Base-by-base conservation (phyloP, 2,329 filamentous ascomycete species). In the Aureobasidium zeae region DNA sequence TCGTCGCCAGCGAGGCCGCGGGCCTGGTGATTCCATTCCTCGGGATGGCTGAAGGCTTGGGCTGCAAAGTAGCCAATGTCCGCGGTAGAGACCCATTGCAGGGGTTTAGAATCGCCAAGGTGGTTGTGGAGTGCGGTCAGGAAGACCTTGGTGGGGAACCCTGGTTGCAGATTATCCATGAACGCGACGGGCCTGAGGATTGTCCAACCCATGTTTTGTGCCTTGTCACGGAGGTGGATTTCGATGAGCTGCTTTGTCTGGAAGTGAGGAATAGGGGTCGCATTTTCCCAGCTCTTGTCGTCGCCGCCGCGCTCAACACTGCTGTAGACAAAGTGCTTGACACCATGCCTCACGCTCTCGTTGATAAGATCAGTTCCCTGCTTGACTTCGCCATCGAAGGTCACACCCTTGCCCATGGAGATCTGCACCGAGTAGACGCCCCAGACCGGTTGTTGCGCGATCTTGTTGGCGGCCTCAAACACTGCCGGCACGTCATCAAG, bases 341-440 rank as follows among this genome's bases (percentile, higher is more conserved):
- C 75, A 9, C 67, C 66, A 24, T 72, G 58, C 33, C 69, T 67
- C 46, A 81, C 55, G 2, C 72, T 66, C 32, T 69, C 73, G 49
- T 82, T 75, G 45, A 83, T 64, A 8, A 83, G 61, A 0, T 61
- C 65, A 21, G 69, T 77, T 39, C 77, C 79, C 57, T 83, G 78
- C 3, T 54, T 52, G 49, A 74, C 67, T 58, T 76, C 72, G 51
- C 60, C 55, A 32, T 66, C 63, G 30, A 62, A 57, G 7, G 62
- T 71, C 49, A 62, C 60, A 39, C 60, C 65, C 31, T 61, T 60
- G 33, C 64, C 66, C 48, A 63, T 53, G 29, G 64, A 63, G 32
- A 76, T 65, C 59, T 79, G 76, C 1, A 83, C 76, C 16, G 71
- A 75, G 59, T 74, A 82, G 5, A 81, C 76, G 3, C 75, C 76